These are phyloP conservation scores for Cynanchum wilfordii DNA, from an alignment of 257 asterid species.

Conservation along the genomic window DNA sequence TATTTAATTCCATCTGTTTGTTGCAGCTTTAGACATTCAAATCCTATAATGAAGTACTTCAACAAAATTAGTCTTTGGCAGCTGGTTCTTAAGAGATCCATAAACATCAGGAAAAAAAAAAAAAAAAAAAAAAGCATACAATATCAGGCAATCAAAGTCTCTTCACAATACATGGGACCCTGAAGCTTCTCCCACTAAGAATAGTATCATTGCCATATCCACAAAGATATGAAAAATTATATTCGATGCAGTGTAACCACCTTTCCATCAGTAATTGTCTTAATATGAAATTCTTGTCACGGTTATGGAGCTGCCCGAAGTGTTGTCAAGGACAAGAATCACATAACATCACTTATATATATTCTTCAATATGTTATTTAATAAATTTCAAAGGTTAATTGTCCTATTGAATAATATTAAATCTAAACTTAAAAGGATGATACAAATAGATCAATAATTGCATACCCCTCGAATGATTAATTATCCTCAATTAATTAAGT, in stretches of 20 bases:
- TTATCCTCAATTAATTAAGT: too few relatives aligned
- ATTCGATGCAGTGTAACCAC: not conserved
- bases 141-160: not conserved
- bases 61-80: not conserved
- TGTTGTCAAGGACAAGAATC: too few relatives aligned
- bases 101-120: too few relatives aligned
- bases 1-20: not conserved
- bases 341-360: too few relatives aligned
- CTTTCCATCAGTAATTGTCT: not conserved
- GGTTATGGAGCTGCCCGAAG: not conserved
- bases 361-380: too few relatives aligned
- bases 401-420: too few relatives aligned
- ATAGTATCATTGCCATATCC: not conserved
- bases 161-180: not conserved
- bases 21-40: not conserved
- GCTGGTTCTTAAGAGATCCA: not conserved
- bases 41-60: not conserved
- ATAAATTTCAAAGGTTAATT: too few relatives aligned
- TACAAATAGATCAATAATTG: too few relatives aligned
- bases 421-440: too few relatives aligned
- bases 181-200: not conserved
- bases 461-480: too few relatives aligned
- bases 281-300: not conserved
- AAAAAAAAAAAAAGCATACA: not conserved
- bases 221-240: not conserved